Conservation (phyloP, 805 yeast species). For the Saccharomycopsis sp. region DNA sequence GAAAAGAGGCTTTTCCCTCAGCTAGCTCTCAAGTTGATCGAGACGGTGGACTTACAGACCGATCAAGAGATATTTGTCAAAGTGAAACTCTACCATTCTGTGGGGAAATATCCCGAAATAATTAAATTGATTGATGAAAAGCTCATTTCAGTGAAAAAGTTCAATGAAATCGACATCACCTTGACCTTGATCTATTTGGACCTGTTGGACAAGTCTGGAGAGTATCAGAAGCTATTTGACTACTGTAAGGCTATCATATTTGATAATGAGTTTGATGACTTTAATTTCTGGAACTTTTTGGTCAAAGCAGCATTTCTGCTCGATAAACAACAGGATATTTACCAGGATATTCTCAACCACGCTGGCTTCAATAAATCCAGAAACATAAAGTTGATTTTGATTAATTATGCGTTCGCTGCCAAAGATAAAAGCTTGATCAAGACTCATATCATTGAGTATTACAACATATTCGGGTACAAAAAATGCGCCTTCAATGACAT, state of each 20-base stretch:
- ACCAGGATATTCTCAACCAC: neutral
- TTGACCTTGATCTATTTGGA: conserved; percentile 50
- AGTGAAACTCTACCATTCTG: conserved; percentile 41
- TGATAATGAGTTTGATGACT: conserved; percentile 59
- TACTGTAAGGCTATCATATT: conserved; percentile 38
- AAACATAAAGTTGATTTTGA: conserved; percentile 48
- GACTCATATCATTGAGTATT: conserved; percentile 2
- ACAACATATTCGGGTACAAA: conserved; percentile 7
- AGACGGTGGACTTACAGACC: conserved; percentile 35
- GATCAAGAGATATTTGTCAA: conserved; percentile 65
- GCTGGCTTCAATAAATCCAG: conserved; percentile 34
- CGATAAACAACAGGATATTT: conserved; percentile 30
- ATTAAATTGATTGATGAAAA: conserved; percentile 18
- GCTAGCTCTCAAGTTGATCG: conserved; percentile 54
- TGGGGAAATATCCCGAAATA: conserved; percentile 32
- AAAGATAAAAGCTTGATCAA: conserved; percentile 5
- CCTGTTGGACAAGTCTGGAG: conserved; percentile 35
- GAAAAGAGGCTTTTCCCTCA: conserved; percentile 50
- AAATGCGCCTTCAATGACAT: conserved; percentile 15
- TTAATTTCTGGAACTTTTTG: conserved; percentile 60
- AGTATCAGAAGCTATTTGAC: conserved; percentile 39
- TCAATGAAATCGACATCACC: conserved; percentile 50
- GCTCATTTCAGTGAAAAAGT: conserved; percentile 27
- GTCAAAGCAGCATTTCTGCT: conserved; percentile 39
- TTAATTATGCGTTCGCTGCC: conserved; percentile 36